phyloP scores from a whole-genome alignment of 305 asterid species.

The Solanum hybrid region DNA sequence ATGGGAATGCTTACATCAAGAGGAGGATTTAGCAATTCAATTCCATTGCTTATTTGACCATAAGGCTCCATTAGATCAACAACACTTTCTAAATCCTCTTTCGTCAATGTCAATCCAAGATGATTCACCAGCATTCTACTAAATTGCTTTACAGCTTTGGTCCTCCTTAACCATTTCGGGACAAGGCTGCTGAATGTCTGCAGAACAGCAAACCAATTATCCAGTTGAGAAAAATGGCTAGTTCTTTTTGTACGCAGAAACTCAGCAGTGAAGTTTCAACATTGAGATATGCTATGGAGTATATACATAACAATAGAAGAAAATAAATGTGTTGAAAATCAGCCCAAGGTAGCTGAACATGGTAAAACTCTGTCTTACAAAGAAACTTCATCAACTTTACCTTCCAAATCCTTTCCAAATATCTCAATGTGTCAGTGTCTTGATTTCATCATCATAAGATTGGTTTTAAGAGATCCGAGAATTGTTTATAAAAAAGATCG shows the following conservation, averaged over 20 bases:
- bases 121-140: conserved; percentile 76
- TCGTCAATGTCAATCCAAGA: conserved; percentile 75
- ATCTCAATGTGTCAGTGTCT: neutral
- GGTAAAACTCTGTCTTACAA: neutral
- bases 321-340: neutral
- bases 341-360: neutral
- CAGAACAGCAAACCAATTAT: conserved; percentile 14
- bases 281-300: neutral
- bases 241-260: neutral
- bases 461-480: neutral
- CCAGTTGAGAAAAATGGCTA: neutral
- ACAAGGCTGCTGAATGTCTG: conserved; percentile 65
- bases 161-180: conserved; percentile 81
- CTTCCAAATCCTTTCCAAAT: neutral
- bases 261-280: neutral
- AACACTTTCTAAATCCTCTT: conserved; percentile 82
- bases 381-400: neutral
- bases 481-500: neutral
- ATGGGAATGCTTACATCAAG: conserved; percentile 41
- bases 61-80: conserved; percentile 97
- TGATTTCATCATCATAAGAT: neutral
- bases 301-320: neutral
- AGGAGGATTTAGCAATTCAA: conserved; percentile 75
- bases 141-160: conserved; percentile 38
- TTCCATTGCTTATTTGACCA: conserved; percentile 80